A percentile compares a stretch with the other conserved stretches of the same genome.
phyloP scores from a whole-genome alignment of 148 eudicot species.

The Limonium bicolor region DNA sequence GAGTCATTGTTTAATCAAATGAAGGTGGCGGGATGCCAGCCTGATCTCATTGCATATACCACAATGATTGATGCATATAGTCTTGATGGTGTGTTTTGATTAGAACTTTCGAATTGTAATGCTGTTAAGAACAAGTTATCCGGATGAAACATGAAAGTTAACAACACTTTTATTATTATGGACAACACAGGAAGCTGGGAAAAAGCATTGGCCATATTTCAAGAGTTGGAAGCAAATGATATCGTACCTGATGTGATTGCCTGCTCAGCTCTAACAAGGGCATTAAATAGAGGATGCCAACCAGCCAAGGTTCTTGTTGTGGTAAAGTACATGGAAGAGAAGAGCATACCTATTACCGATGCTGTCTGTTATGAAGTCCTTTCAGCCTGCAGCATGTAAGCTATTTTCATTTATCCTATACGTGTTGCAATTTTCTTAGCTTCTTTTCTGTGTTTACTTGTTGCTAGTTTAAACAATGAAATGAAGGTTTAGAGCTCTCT shows the following conservation, averaged over 20 bases:
- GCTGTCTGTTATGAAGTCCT: conserved; percentile 66
- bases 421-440: no score
- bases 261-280: conserved; percentile 82
- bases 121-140: no score
- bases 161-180: background rate
- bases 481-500: no score
- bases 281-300: conserved; percentile 64
- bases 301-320: conserved; percentile 55
- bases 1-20: conserved; percentile 52
- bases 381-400: conserved; percentile 89
- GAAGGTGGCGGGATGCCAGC: conserved; percentile 48
- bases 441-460: no score
- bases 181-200: conserved; percentile 53
- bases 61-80: conserved; percentile 66
- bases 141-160: no score
- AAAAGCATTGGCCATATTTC: conserved; percentile 43
- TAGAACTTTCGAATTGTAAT: no score
- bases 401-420: no score
- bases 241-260: conserved; percentile 66
- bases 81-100: conserved; percentile 48
- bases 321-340: conserved; percentile 51
- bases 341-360: conserved; percentile 42
- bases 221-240: conserved; percentile 67
- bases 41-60: conserved; percentile 76
- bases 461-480: no score